phyloP scores from a whole-genome alignment of 108 stramenopile genomes.

The Cyclostephanos tholiformis region DNA sequence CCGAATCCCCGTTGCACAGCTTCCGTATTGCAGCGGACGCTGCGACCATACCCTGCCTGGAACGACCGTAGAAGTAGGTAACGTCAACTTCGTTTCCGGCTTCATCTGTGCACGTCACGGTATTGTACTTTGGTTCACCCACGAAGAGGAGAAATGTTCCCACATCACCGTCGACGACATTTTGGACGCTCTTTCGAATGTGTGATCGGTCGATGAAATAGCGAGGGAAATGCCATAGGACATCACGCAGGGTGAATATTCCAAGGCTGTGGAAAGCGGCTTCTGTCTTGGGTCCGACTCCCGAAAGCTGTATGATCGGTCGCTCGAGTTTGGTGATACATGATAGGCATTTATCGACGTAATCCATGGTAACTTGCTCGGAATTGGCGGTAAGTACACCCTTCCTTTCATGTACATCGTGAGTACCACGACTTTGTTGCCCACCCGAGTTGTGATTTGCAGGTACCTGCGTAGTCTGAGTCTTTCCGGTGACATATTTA shows the following conservation, averaged over 20 bases:
- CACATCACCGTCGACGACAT: conserved; percentile 28
- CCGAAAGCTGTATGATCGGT: conserved; percentile 28
- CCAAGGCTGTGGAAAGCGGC: conserved; percentile 24
- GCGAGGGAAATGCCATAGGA: conserved; percentile 37
- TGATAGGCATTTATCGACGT: conserved; percentile 21
- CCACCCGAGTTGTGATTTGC: background rate
- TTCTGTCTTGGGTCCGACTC: conserved; percentile 39
- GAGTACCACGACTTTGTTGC: background rate
- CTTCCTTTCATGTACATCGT: conserved; percentile 1
- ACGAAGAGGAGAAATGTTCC: conserved; percentile 27
- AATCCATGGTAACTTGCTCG: conserved; percentile 17
- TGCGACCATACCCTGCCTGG: conserved; percentile 5
- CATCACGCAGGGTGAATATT: conserved; percentile 35
- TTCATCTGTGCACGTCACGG: conserved; percentile 35
- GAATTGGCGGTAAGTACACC: background rate
- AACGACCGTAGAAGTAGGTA: conserved; percentile 26
- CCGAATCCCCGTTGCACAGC: background rate
- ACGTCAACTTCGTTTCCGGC: conserved; percentile 27
- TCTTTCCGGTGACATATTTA: background rate
- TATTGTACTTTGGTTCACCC: conserved; percentile 10
- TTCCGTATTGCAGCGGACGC: conserved; percentile 12
- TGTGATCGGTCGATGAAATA: conserved; percentile 37
- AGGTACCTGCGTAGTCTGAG: background rate
- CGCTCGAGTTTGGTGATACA: conserved; percentile 24
- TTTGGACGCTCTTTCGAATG: conserved; percentile 8